A percentile compares a stretch with the other conserved stretches of the same genome.
These are phyloP conservation scores for Zymoseptoria pseudotritici DNA, from an alignment of 2,329 filamentous ascomycete species.

Conservation along the genomic window DNA sequence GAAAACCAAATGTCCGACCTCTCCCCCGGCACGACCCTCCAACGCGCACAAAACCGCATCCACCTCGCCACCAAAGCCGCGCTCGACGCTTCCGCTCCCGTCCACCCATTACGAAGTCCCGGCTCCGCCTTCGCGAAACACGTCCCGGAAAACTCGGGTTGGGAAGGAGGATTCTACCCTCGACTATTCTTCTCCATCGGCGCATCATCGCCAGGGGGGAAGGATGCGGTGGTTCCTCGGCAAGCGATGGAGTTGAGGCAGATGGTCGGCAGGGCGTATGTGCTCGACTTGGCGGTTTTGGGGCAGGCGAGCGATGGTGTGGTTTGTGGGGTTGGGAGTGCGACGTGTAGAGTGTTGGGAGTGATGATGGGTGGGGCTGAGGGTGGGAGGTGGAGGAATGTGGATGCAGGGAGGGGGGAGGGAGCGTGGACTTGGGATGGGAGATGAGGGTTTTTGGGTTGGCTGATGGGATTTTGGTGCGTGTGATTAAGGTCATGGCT, in stretches of 20 bases:
- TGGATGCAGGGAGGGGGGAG: constrained; percentile 53
- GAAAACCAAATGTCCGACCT: constrained; percentile 45
- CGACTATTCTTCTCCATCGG: constrained; percentile 77
- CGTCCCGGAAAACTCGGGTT: constrained; percentile 69
- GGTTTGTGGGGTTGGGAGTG: constrained; percentile 67
- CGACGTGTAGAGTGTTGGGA: constrained; percentile 61
- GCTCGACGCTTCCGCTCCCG: constrained; percentile 34
- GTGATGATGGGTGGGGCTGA: constrained; percentile 73
- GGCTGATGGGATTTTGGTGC: no score
- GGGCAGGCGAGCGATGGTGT: constrained; percentile 57
- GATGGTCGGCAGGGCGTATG: constrained; percentile 70
- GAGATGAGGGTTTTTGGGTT: neutral
- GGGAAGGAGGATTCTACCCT: constrained; percentile 82
- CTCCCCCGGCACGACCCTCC: constrained; percentile 56
- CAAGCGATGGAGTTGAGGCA: constrained; percentile 60
- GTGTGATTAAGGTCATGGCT: no score
- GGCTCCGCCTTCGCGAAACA: constrained; percentile 54
- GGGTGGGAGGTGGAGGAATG: constrained; percentile 62
- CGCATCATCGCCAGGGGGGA: constrained; percentile 3
- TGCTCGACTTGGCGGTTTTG: constrained; percentile 72
- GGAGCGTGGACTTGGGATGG: constrained; percentile 30
- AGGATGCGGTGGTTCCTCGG: constrained; percentile 21
- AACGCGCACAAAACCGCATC: constrained; percentile 67
- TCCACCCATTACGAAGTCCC: constrained; percentile 30
- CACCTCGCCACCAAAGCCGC: constrained; percentile 59